Base-by-base conservation (phyloP, 768 basidiomycete genomes). In the Daedaleopsis nitida region DNA sequence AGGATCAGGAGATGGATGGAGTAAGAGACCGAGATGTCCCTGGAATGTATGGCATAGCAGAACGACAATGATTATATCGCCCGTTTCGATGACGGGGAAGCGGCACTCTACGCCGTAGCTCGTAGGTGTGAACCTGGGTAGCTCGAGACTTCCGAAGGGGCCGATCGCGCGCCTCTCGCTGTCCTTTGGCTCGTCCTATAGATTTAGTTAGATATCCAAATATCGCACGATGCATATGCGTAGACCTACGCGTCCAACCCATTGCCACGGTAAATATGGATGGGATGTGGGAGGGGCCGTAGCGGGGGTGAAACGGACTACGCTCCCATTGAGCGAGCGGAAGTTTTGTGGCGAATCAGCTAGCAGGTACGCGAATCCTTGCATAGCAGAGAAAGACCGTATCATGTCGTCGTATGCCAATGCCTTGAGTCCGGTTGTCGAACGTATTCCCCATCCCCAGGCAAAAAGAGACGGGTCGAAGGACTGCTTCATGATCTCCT, bases 381-480 rank as follows among this genome's bases (percentile, higher is more conserved):
- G 13, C 13, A 42, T 42, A 47, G n/a, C 10, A 47, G 45, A 10
- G 14, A n/a, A 47, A 23, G 45, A n/a, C 14, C 10, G 19, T 2
- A n/a, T 47, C 21, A 10, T 16, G 38, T 10, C 8, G 14, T 13
- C 44, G 17, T 32, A 16, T 21, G 4, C 27, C 7, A 32, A 7
- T 3, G 27, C 27, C 27, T 32, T 32, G 27, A 32, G 27, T 32
- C 27, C 27, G 27, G 27, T 32, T 3, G 27, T 32, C 27, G 27
- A 32, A 32, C 27, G 27, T 3, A 32, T 12, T 42, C 16, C 24
- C 14, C 13, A 8, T 1, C 58, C 58, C 51, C 51, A 53, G 8
- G 58, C 58, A 42, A 59, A 59, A 10, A 59, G 38, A 8, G 38
- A 45, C 3, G 52, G 50, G 51, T 52, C 58, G 11, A 11, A 11